Percentiles rank a stretch among this genome's conserved stretches.
Conservation (phyloP, 169 alveolate genomes). For the Plasmodium vinckei region DNA sequence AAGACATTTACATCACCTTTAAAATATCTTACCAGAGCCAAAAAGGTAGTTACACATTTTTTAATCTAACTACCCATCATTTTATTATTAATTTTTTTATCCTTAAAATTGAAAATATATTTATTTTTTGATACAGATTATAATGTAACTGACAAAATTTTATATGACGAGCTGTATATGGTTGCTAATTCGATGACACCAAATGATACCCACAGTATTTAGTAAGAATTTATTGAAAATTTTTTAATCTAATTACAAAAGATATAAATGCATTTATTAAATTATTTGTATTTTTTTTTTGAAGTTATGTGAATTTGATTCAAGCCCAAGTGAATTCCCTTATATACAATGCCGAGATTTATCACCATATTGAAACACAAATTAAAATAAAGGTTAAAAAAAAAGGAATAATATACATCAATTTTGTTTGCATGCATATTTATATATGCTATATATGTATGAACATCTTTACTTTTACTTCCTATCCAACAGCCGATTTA, state of each 20-base stretch:
- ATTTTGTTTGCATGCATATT: not conserved
- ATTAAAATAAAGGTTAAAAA: slow-evolving; percentile 38
- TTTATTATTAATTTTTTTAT: not conserved
- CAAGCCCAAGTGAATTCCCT: slow-evolving; percentile 68
- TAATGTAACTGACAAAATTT: slow-evolving; percentile 39
- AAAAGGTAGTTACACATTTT: slow-evolving; percentile 23
- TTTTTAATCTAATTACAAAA: not conserved
- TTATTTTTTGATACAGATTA: slow-evolving; percentile 10
- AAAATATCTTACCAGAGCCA: slow-evolving; percentile 50
- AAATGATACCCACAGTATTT: slow-evolving; percentile 37
- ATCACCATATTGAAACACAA: slow-evolving; percentile 19
- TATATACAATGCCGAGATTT: slow-evolving; percentile 41
- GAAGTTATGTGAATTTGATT: slow-evolving; percentile 43
- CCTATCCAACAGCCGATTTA: slow-evolving; percentile 21
- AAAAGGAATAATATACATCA: not conserved
- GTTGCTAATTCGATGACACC: slow-evolving; percentile 64
- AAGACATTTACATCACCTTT: slow-evolving; percentile 52
- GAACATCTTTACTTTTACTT: not conserved
- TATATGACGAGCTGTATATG: slow-evolving; percentile 53
- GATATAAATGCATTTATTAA: not conserved
- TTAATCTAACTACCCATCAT: not conserved
- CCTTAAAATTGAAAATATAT: no score
- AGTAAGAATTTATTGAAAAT: not conserved
- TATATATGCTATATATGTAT: not conserved
- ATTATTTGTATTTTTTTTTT: not conserved